Conservation (phyloP, 2,329 filamentous ascomycete genomes). For the Trichoderma sp. region DNA sequence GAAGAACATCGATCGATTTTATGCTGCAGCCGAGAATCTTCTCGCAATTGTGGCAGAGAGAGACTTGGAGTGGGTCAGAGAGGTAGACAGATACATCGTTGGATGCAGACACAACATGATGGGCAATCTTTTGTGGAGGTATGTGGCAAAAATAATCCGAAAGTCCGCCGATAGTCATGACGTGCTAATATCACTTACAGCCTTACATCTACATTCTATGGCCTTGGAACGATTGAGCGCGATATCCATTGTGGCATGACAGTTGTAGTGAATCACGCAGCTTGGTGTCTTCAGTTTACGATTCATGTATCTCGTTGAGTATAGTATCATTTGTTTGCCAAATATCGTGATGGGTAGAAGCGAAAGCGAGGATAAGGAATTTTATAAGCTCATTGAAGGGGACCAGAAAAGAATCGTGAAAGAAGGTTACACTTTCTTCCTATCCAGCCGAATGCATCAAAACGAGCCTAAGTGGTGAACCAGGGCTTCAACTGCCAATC, state of each 20-base stretch:
- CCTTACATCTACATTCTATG: neutral
- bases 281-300: neutral
- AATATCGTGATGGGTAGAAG: neutral
- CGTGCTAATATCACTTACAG: neutral
- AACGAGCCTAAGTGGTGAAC: neutral
- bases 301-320: neutral
- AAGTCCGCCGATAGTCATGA: neutral
- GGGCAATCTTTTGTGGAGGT: neutral
- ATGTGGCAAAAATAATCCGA: neutral
- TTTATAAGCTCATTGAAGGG: neutral
- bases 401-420: neutral
- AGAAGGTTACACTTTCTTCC: neutral
- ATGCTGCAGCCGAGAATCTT: neutral
- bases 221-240: neutral
- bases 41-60: neutral
- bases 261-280: neutral
- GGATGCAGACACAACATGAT: neutral
- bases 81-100: neutral
- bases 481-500: neutral
- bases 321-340: neutral
- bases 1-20: neutral
- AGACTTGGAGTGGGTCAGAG: neutral
- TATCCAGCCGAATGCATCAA: neutral
- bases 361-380: neutral
- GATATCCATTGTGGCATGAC: neutral